A percentile compares a stretch with the other conserved stretches of the same genome.
These are phyloP conservation scores for Trichoderma koningiopsis DNA, from an alignment of 2,329 filamentous ascomycete species.

Conservation along the genomic window DNA sequence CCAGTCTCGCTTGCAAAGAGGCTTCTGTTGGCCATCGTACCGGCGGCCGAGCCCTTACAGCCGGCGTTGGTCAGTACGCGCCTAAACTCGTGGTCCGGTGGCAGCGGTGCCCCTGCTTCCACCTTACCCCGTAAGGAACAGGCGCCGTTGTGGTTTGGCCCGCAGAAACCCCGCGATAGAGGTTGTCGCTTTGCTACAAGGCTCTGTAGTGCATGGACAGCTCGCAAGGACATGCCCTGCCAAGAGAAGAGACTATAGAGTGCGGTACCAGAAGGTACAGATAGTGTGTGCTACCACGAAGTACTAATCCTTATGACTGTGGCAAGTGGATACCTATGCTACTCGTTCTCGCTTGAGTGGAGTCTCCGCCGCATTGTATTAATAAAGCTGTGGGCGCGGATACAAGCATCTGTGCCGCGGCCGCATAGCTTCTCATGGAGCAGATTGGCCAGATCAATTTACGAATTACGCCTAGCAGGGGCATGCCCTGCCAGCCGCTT, in stretches of 20 bases:
- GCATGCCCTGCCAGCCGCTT: background rate
- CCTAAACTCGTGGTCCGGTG: constrained; percentile 15
- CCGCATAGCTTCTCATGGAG: constrained; percentile 10
- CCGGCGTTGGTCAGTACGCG: constrained; percentile 34
- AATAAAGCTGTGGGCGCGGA: constrained; percentile 4
- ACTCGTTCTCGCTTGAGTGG: constrained; percentile 3
- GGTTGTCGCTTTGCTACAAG: constrained; percentile 10
- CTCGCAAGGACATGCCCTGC: constrained; percentile 1
- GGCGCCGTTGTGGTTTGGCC: constrained; percentile 24
- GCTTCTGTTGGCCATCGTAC: constrained; percentile 12
- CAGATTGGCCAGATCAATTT: background rate
- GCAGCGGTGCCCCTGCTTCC: constrained; percentile 10
- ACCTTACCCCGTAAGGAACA: constrained; percentile 22
- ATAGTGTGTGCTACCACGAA: background rate
- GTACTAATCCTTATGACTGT: background rate
- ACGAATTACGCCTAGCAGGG: background rate
- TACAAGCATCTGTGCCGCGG: constrained; percentile 21
- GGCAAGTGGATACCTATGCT: background rate
- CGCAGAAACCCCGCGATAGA: constrained; percentile 24
- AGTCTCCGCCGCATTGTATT: background rate
- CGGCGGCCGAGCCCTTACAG: constrained; percentile 39
- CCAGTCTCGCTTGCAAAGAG: constrained; percentile 6
- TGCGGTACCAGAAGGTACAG: background rate
- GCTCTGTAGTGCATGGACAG: background rate
- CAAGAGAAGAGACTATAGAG: background rate